Evolutionary conservation across 1,284 basidiomycete genomes (phyloP).

Genomic region (Abortiporus biennis): DNA sequence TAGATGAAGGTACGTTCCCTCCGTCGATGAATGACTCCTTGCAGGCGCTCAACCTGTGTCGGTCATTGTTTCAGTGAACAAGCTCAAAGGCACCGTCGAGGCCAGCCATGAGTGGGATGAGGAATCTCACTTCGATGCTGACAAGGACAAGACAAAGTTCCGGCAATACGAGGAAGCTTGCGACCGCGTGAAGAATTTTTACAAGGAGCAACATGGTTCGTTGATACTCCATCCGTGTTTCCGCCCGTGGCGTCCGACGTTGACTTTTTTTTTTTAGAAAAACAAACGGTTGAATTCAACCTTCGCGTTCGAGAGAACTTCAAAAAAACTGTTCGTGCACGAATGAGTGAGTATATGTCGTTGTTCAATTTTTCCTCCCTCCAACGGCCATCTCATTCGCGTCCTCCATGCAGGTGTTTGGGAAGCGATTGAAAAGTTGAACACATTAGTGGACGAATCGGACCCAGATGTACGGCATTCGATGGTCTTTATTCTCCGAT

Average conservation of each 20-base stretch:
- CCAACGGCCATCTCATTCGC: conserved; percentile 1
- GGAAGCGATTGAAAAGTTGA: conserved; percentile 88
- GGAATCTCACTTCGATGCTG: conserved; percentile 58
- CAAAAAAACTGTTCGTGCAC: conserved; percentile 54
- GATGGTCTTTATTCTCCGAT: conserved; percentile 11
- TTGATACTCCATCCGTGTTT: conserved; percentile 4
- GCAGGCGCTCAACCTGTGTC: conserved; percentile 1
- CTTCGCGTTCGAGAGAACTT: conserved; percentile 70
- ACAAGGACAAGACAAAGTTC: conserved; percentile 77
- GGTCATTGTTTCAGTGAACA: conserved; percentile 48
- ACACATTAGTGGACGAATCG: conserved; percentile 85
- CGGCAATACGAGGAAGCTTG: conserved; percentile 75
- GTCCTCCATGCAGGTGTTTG: conserved; percentile 45
- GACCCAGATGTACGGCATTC: conserved; percentile 67
- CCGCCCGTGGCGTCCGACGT: background rate
- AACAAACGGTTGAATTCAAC: conserved; percentile 86
- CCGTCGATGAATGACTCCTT: background rate
- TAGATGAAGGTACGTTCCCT: conserved; percentile 57
- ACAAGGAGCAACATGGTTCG: conserved; percentile 81
- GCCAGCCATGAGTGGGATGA: conserved; percentile 42
- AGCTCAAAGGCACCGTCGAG: conserved; percentile 44
- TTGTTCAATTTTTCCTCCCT: conserved; percentile 4
- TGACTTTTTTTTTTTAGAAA: conserved; percentile 40
- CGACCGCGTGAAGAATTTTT: conserved; percentile 83
- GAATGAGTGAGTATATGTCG: conserved; percentile 43